Conservation (phyloP, 2,329 filamentous ascomycete genomes). For the Microdochium bolleyi region DNA sequence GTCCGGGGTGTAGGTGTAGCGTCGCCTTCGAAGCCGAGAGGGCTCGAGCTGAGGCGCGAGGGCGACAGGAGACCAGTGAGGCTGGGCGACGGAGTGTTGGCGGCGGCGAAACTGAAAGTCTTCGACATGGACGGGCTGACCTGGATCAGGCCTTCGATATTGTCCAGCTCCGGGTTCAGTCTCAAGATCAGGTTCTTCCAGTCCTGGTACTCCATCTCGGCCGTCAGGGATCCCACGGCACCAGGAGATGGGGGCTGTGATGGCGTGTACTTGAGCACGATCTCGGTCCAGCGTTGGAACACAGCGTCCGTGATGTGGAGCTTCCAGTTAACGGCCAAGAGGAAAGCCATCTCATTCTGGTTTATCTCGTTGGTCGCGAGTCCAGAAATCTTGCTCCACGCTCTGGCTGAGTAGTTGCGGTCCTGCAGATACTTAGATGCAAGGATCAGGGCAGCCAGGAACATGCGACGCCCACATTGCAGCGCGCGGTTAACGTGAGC, state of each 20-base stretch:
- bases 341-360: slow-evolving; percentile 88
- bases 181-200: slow-evolving; percentile 53
- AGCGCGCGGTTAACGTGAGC: slow-evolving; percentile 67
- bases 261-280: slow-evolving; percentile 79
- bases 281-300: slow-evolving; percentile 90
- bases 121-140: slow-evolving; percentile 17
- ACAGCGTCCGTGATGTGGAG: slow-evolving; percentile 84
- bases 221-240: slow-evolving; percentile 26
- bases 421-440: slow-evolving; percentile 98
- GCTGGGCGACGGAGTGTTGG: slow-evolving; percentile 34
- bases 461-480: slow-evolving; percentile 96
- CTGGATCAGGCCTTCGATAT: slow-evolving; percentile 44
- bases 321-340: slow-evolving; percentile 86
- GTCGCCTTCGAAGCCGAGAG: slow-evolving; percentile 23
- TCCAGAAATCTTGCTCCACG: slow-evolving; percentile 99
- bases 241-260: slow-evolving; percentile 49
- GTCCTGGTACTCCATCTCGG: slow-evolving; percentile 39
- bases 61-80: slow-evolving; percentile 23
- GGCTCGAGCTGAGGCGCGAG: slow-evolving; percentile 24
- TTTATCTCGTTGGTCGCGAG: slow-evolving; percentile 91
- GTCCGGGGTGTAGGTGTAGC: slow-evolving; percentile 28
- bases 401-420: slow-evolving; percentile 92
- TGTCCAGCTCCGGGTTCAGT: slow-evolving; percentile 49
- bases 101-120: slow-evolving; percentile 24
- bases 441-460: slow-evolving; percentile 86